Base-by-base conservation (phyloP, 2,329 filamentous ascomycete species). In the Bimuria novae-zelandiae region DNA sequence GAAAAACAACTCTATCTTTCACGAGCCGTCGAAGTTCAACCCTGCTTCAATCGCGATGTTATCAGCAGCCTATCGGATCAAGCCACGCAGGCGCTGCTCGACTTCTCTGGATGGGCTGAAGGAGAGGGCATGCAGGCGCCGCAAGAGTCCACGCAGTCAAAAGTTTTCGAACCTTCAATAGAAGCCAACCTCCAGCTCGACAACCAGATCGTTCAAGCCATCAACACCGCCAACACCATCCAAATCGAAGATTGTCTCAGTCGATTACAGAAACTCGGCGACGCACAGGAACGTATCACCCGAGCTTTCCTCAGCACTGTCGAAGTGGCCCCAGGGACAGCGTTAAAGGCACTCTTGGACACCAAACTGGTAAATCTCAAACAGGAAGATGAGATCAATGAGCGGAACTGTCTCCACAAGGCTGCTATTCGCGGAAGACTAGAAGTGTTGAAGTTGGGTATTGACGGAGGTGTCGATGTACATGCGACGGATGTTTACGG, bases 1-100 rank as follows among this genome's bases (percentile, higher is more conserved):
- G 97, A 94, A 54, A 99, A 99, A 75, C 94, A 97, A 77, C 84
- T 97, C 35, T 99, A 97, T 71, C 86, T 99, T 30, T 95, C 95
- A 8, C 84, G 94, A 55, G 94, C 94, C 7, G 93, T 99, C 57
- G 94, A 99, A 74, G 92, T 97, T 7, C 94, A 97, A 69, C 94
- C 94, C 6, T 97, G 95, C 75, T 99, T 97, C 82, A 97, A 99
- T 75, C 88, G 93, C 40, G 90, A 95, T 61, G 92, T 97, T 63
- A 96, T 99, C 69, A 96, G 92, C 75, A 93, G 96, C 68, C 83
- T 99, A 10, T 97, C 94, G 4, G 94, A 99, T 63, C 92, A 96
- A 77, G 94, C 94, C 7, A 97, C 94, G 0, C 97, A 92, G n/a
- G 95, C 92, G 64, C 79, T 96, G 32, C 88, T 97, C 63, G 94